Base-by-base conservation (phyloP, 306 rosid genomes). In the Rubus idaeus region DNA sequence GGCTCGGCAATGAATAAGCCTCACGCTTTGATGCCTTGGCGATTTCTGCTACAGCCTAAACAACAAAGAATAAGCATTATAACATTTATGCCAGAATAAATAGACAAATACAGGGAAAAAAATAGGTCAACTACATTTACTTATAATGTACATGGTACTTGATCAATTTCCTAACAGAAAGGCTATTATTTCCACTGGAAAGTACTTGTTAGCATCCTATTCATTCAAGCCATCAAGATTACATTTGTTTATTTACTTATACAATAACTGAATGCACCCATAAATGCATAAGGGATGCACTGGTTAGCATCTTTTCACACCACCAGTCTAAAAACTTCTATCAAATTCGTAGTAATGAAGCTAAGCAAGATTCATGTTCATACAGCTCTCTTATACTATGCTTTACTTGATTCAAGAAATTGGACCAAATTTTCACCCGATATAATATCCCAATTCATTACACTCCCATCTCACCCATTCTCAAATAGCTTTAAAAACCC, bases 1-100 rank as follows among this genome's bases (percentile, higher is more conserved):
- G 90, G 47, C 80, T 74, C 23, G 83, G 88, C 79, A 95, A 82
- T n/a, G 77, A 83, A 81, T 74, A 76, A 68, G 97, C 93, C 85
- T 95, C 98, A 7, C 76, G 87, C 81, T 89, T 95, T 51, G 94
- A 86, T 66, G 94, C 92, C 89, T 86, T 90, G 70, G 82, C 77
- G 75, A 95, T 89, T 88, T 95, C 98, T 71, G 85, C 92, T 75
- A 89, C 91, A 18, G 97, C 96, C 98, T 95, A 83, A 47, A 79
- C 66, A 44, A 46, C 42, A 39, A 50, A 47, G 5, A 77, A 80
- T 51, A 16, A 70, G 79, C 51, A 68, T 26, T 16, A 70, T 60
- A 16, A 21, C 47, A 39, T 62, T 8, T 50, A 16, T 41, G 21
- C 16, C 21, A 14, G 35, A 57, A 20, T 20, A n/a, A 14, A 42